Evolutionary conservation across 768 basidiomycete species (phyloP), one percentile per base, ranked within the genome.

Genomic region (Rhizopogon salebrosus): DNA sequence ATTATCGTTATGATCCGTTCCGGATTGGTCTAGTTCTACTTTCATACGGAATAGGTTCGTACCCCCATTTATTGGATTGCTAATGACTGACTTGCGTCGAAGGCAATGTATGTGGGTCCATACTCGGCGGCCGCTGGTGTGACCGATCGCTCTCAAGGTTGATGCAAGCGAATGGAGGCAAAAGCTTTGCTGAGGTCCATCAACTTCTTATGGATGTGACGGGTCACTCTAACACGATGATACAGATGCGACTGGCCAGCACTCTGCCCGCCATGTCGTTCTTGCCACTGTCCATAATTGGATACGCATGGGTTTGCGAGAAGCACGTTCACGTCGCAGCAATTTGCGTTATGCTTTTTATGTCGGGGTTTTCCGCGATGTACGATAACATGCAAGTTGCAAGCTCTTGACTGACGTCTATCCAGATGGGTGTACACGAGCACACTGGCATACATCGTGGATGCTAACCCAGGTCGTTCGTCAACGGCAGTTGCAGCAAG

Each of bases 361-460:
- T 81, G 34, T 70, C 76, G 11, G 91, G 90, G 4, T 84, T 89
- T 59, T 77, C 83, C 51, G 74, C 79, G 6, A 82, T 88, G 87
- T 88, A 55, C 59, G 82, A 68, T 7, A 10, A 2, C 16, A 13
- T 38, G 13, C 11, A 22, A 16, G 26, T 13, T 22, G 22, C 18
- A 11, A 20, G 29, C 8, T 9, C n/a, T 40, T 18, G 2, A 14
- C 10, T 23, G 45, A 14, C 24, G 14, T 11, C 4, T 53, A 16
- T 29, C 1, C 53, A 79, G 76, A 56, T 71, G 72, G 62, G 77
- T 81, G 36, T 85, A 85, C 62, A 71, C 82, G 4, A 81, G 79
- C 42, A 83, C 85, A 1, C 72, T 94, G 16, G 85, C 90, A 0
- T 92, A 90, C 62, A 78, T 92, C 34, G 88, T 92, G 11, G 90